Conservation (phyloP, 2,329 filamentous ascomycete genomes). For the Cladosporium sp. region DNA sequence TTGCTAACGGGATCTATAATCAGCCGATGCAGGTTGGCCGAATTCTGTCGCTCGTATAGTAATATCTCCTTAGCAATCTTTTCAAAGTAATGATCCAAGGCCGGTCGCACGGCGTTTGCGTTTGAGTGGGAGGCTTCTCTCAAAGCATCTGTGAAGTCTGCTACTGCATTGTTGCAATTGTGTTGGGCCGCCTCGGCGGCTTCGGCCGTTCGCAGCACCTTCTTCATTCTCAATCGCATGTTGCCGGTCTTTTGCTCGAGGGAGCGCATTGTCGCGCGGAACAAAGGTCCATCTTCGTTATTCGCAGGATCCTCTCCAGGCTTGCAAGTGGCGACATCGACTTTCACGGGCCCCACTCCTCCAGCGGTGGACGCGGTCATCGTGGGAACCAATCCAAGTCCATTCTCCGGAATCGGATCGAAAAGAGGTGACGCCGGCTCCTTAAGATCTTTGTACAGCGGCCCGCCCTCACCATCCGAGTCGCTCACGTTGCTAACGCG, state of each 20-base stretch:
- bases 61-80: slow-evolving; percentile 91
- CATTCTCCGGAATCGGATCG: slow-evolving; percentile 44
- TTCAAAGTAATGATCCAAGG: slow-evolving; percentile 96
- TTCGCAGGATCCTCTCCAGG: slow-evolving; percentile 79
- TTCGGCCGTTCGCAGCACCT: slow-evolving; percentile 90
- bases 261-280: slow-evolving; percentile 93
- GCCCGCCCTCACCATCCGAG: slow-evolving; percentile 48
- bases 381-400: slow-evolving; percentile 36
- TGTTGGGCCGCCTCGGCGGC: slow-evolving; percentile 72
- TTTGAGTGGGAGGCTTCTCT: slow-evolving; percentile 85
- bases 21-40: slow-evolving; percentile 75
- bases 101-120: slow-evolving; percentile 92
- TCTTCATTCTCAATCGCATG: slow-evolving; percentile 92
- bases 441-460: slow-evolving; percentile 32
- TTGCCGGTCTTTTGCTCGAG: slow-evolving; percentile 94
- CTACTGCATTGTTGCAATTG: slow-evolving; percentile 78
- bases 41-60: slow-evolving; percentile 77
- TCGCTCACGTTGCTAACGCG: slow-evolving; percentile 57
- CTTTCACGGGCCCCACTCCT: slow-evolving; percentile 53
- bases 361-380: slow-evolving; percentile 32
- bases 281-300: slow-evolving; percentile 88
- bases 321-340: slow-evolving; percentile 80
- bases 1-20: slow-evolving; percentile 92
- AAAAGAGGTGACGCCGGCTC: slow-evolving; percentile 43
- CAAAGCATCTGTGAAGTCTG: slow-evolving; percentile 76